Evolutionary conservation across 768 basidiomycete genomes (phyloP).

Genomic region (Rhodosporidiobolus sp.): DNA sequence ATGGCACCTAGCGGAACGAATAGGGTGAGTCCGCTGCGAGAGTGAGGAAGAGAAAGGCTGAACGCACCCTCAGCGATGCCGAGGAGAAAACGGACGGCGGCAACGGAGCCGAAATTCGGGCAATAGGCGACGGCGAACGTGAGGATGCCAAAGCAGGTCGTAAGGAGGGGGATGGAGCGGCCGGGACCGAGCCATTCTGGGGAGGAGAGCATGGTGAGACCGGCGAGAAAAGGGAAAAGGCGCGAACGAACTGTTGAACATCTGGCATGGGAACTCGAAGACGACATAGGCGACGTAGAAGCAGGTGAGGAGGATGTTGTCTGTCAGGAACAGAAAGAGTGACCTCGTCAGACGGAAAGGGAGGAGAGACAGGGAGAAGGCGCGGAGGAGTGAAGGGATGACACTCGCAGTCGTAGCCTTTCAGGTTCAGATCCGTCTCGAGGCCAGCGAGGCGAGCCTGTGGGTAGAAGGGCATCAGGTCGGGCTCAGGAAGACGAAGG

Average conservation of each 20-base stretch:
- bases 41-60: neutral
- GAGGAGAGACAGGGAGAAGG: no score
- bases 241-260: neutral
- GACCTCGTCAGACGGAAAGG: no score
- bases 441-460: slow-evolving; percentile 40
- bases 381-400: no score
- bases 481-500: no score
- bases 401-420: no score
- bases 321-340: no score
- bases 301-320: neutral
- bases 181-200: slow-evolving; percentile 19
- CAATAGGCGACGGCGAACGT: slow-evolving; percentile 32
- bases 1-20: neutral
- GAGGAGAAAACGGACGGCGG: slow-evolving; percentile 35
- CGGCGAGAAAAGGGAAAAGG: neutral
- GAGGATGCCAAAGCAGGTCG: slow-evolving; percentile 28
- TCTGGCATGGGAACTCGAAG: neutral
- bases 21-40: neutral
- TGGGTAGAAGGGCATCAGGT: neutral
- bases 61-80: slow-evolving; percentile 23
- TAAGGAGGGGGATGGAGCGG: slow-evolving; percentile 15
- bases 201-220: neutral
- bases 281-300: slow-evolving; percentile 17
- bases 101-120: slow-evolving; percentile 8
- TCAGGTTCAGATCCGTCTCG: slow-evolving; percentile 40